These are phyloP conservation scores for Petunia hybrid DNA, from an alignment of 305 asterid genomes.

Conservation along the genomic window DNA sequence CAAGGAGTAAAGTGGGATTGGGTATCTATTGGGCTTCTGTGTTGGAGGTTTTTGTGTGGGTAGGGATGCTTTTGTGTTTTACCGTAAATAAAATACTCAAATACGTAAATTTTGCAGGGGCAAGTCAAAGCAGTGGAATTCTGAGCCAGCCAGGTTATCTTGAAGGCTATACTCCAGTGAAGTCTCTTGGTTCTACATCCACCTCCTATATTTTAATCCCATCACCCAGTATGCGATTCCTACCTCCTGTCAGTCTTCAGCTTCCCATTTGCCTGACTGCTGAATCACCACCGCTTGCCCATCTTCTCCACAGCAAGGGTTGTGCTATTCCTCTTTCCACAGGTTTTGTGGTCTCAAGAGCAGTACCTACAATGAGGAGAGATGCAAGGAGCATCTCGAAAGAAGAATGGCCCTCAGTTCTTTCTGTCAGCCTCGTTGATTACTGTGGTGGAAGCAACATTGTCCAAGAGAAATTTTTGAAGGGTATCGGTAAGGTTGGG, in stretches of 20 bases:
- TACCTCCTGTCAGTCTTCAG: constrained; percentile 88
- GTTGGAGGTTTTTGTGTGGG: neutral
- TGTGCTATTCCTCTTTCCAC: constrained; percentile 94
- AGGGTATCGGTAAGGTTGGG: constrained; percentile 59
- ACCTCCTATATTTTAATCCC: constrained; percentile 87
- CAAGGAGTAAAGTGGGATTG: constrained; percentile 13
- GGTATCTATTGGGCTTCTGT: neutral
- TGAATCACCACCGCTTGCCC: constrained; percentile 98
- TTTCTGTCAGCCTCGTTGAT: constrained; percentile 86
- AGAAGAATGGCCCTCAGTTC: constrained; percentile 97
- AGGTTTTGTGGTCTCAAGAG: constrained; percentile 88
- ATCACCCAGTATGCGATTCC: constrained; percentile 90
- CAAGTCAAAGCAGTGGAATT: constrained; percentile 72
- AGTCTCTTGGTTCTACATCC: constrained; percentile 86
- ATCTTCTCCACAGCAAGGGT: constrained; percentile 97
- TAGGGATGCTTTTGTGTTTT: neutral
- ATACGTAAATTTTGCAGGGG: constrained; percentile 55
- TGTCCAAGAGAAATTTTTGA: constrained; percentile 64
- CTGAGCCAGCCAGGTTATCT: constrained; percentile 75
- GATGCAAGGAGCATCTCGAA: constrained; percentile 63
- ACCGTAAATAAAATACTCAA: neutral
- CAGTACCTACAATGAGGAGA: constrained; percentile 92
- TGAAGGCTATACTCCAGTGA: constrained; percentile 94
- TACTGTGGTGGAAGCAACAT: constrained; percentile 76
- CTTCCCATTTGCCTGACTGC: constrained; percentile 97